Base-by-base conservation (phyloP, 108 stramenopile species). In the Skeletonema costatum region DNA sequence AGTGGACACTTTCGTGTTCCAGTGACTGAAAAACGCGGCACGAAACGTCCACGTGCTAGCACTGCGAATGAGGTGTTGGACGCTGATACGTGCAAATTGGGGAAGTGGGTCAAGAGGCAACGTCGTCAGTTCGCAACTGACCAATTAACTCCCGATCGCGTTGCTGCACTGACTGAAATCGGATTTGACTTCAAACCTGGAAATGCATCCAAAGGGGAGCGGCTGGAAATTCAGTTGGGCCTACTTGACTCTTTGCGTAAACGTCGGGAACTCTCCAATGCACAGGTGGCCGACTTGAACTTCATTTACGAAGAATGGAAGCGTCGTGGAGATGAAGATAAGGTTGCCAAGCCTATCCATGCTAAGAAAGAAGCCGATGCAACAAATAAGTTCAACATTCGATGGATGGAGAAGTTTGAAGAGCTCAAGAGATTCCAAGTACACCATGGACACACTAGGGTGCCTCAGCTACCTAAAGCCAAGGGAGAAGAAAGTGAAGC, bases 221-320 rank as follows among this genome's bases (percentile, higher is more conserved):
- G 62, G 0, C 30, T 48, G 8, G 51, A 66, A 29, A 56, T 66
- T 19, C 73, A 74, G 41, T 39, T 74, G 35, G 65, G 65, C 5
- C 38, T 74, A 6, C 58, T 74, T 25, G 65, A 74, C 53, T 32
- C 73, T 16, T 66, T 74, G 51, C 25, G 73, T 5, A 74, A 74
- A 29, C 50, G 73, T 30, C n/a, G 65, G 25, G 73, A 74, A 42
- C 64, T 74, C 21, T 58, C 36, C 56, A 63, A 46, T 50, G 50
- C 73, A 13, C 73, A 74, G 32, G 56, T 74, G 6, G 51, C 64
- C 5, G 73, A 74, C 31, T 39, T 74, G 39, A 66, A 74, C 35
- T 66, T 48, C 21, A 32, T 74, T 3, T 74, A 74, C 39, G 73
- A 74, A 41, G 73, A 65, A 33, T 74, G 73, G 73, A 74, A 74